phyloP scores from a whole-genome alignment of 2,329 filamentous ascomycete genomes.

The Alternaria dauci region DNA sequence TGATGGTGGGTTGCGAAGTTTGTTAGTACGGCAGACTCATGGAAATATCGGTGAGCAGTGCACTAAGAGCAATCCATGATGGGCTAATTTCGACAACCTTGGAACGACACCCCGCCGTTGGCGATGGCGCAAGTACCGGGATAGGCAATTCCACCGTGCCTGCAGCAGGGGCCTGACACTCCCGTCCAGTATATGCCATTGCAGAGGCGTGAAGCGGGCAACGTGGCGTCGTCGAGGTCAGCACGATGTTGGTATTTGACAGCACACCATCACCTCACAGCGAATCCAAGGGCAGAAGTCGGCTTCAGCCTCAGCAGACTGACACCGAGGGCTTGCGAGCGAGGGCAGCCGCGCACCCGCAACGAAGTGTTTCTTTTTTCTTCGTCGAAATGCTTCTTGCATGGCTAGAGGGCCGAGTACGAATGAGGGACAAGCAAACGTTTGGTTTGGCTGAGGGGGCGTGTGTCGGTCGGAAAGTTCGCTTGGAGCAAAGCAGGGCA shows the following conservation, averaged over 20 bases:
- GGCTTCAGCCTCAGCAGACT: conserved; percentile 12
- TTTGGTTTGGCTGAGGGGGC: conserved; percentile 19
- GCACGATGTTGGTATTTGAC: conserved; percentile 25
- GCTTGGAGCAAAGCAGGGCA: conserved; percentile 27
- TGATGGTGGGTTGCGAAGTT: conserved; percentile 35
- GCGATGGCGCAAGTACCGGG: conserved; percentile 31
- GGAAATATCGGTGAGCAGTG: conserved; percentile 44
- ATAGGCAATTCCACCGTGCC: conserved; percentile 41
- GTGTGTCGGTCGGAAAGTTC: conserved; percentile 32
- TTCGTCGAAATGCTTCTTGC: conserved; percentile 23
- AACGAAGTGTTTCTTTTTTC: no score
- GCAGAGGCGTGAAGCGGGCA: conserved; percentile 19
- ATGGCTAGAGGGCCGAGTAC: conserved; percentile 20
- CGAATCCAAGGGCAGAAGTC: conserved; percentile 24
- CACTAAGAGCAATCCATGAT: conserved; percentile 32
- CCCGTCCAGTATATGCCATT: conserved; percentile 25
- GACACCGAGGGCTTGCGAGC: conserved; percentile 21
- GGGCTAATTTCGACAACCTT: conserved; percentile 39
- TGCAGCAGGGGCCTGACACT: conserved; percentile 34
- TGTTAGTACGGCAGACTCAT: conserved; percentile 31
- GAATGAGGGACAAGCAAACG: conserved; percentile 34
- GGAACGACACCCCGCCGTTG: conserved; percentile 36
- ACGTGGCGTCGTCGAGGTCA: conserved; percentile 37
- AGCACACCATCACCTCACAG: conserved; percentile 19
- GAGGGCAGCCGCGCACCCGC: conserved; percentile 17